Evolutionary conservation across 768 basidiomycete species (phyloP), one percentile per base, ranked within the genome.

Genomic region (Boletus eberwhitei): DNA sequence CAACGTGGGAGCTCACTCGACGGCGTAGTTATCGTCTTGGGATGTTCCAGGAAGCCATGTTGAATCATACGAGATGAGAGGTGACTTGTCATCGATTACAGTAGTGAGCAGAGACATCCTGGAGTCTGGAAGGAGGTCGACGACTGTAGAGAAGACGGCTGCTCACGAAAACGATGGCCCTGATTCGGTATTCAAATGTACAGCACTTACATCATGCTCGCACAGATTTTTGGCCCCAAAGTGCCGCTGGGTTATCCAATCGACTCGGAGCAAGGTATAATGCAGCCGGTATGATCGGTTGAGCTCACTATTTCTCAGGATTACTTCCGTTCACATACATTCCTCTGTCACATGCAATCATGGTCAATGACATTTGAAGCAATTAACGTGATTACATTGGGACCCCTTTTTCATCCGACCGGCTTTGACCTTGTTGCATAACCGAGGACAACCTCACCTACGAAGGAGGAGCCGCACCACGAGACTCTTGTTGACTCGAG

Each of bases 1-100:
- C 43, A 14, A 26, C 8, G 9, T 14, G 35, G 8, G 5, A 8
- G 22, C 60, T 50, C 32, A 69, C 68, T 60, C 52, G 35, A 63
- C 49, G 12, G 65, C 59, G 32, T 22, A 54, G 37, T 2, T 17
- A 4, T 62, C 61, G 12, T 63, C 38, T 21, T 48, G 57, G 39
- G 64, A 64, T 7, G 49, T 58, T 14, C 65, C 69, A 4, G 63
- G 50, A 36, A 51, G 22, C 69, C 66, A 70, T 5, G 61, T 58
- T 2, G 49, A 2, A 31, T 69, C 68, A 16, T 69, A 65, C 2
- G 36, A 40, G 49, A 70, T 71, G 48, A 70, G 52, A n/a, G 68
- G 69, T 2, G 69, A 69, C 59, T 71, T 71, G 58, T 70, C 67
- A 21, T 67, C 65, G 7, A 69, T 58, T 11, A 65, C 52, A 13